phyloP scores from a whole-genome alignment of 805 yeast genomes.

The Wickerhamiella azyma region DNA sequence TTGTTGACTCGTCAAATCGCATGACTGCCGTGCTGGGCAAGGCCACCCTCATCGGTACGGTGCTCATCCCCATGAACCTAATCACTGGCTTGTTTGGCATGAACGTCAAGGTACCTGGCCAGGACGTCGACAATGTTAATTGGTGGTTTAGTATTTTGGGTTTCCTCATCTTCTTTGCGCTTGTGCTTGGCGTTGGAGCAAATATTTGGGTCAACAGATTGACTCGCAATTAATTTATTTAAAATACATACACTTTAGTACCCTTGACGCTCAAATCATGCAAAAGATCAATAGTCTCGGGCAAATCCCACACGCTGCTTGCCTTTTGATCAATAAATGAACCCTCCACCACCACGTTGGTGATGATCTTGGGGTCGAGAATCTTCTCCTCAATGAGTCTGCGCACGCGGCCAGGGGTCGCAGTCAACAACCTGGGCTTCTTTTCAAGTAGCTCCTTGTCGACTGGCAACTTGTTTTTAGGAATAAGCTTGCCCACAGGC shows the following conservation, averaged over 20 bases:
- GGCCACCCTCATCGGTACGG: constrained; percentile 81
- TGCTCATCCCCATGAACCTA: constrained; percentile 77
- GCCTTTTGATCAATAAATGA: constrained; percentile 47
- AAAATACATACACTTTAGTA: constrained; percentile 41
- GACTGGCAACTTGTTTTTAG: constrained; percentile 56
- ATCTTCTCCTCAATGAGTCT: constrained; percentile 36
- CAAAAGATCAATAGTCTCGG: constrained; percentile 21
- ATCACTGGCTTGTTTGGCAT: constrained; percentile 90
- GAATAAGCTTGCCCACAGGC: constrained; percentile 44
- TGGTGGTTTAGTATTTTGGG: constrained; percentile 66
- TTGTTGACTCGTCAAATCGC: constrained; percentile 70
- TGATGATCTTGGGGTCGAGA: constrained; percentile 33
- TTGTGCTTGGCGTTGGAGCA: constrained; percentile 30
- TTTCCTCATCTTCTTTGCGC: constrained; percentile 32
- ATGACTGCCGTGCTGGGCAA: constrained; percentile 79
- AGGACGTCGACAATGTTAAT: constrained; percentile 30
- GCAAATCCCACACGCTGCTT: constrained; percentile 44
- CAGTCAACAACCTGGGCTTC: constrained; percentile 37
- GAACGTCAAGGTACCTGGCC: constrained; percentile 85
- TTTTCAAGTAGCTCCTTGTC: constrained; percentile 37
- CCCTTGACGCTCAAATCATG: constrained; percentile 19
- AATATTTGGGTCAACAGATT: constrained; percentile 14
- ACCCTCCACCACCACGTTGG: constrained; percentile 45
- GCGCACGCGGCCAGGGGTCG: constrained; percentile 48
- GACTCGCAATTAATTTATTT: constrained; percentile 7